phyloP scores from a whole-genome alignment of 257 asterid genomes.

The Nicotiana knightiana region DNA sequence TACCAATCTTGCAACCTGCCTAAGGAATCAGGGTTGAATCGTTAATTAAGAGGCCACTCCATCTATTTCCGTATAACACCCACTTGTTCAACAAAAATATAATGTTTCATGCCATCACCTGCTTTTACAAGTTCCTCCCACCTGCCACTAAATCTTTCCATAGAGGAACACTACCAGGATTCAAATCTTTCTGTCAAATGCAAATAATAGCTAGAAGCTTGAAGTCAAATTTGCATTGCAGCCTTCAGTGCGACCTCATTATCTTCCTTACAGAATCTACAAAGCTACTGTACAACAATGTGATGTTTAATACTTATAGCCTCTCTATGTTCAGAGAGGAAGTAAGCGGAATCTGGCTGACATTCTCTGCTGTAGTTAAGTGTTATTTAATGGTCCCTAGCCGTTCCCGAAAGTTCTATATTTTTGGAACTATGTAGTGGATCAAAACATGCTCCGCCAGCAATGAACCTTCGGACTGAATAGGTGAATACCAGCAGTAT shows the following conservation, averaged over 20 bases:
- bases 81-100: neutral
- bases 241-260: neutral
- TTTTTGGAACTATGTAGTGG: neutral
- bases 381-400: neutral
- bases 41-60: neutral
- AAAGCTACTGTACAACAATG: neutral
- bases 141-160: slow-evolving; percentile 2
- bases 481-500: neutral
- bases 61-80: neutral
- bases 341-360: neutral
- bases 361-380: neutral
- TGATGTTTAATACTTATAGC: neutral
- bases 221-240: neutral
- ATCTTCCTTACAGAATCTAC: neutral
- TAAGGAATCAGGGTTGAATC: neutral
- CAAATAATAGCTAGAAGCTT: neutral
- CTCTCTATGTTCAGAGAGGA: neutral
- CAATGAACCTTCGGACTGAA: neutral
- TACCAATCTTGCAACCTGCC: neutral
- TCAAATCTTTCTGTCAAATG: neutral
- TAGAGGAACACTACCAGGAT: neutral
- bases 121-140: neutral
- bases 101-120: neutral
- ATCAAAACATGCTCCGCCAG: neutral
- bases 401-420: neutral